Percentiles rank a stretch among this genome's conserved stretches.
Conservation (phyloP, 2,329 filamentous ascomycete species). For the Fusarium pseudonygamai region DNA sequence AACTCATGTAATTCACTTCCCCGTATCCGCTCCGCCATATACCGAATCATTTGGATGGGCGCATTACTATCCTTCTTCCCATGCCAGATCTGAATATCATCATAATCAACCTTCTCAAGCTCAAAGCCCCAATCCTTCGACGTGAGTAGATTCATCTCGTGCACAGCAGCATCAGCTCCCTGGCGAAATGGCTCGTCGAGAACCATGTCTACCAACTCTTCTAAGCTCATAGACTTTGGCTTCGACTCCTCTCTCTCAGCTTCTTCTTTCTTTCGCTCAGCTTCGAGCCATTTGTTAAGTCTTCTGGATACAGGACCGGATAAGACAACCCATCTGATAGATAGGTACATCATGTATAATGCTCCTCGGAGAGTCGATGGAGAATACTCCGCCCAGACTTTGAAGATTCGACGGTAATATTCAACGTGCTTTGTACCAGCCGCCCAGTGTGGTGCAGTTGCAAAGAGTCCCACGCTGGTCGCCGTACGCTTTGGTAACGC, state of each 20-base stretch:
- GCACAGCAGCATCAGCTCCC: conserved; percentile 37
- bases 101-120: conserved; percentile 42
- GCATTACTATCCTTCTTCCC: conserved; percentile 46
- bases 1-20: conserved; percentile 47
- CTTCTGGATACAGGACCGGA: background rate
- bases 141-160: conserved; percentile 46
- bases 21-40: conserved; percentile 49
- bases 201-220: conserved; percentile 42
- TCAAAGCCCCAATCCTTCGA: conserved; percentile 44
- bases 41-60: conserved; percentile 48
- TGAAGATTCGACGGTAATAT: conserved; percentile 29
- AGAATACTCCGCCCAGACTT: conserved; percentile 33
- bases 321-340: conserved; percentile 15
- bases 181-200: conserved; percentile 45
- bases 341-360: background rate
- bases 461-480: conserved; percentile 50
- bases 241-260: background rate
- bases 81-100: conserved; percentile 47
- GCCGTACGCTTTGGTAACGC: conserved; percentile 44
- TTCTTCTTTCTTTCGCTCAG: conserved; percentile 7
- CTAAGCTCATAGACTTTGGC: conserved; percentile 21
- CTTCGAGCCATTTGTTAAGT: conserved; percentile 22
- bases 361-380: conserved; percentile 36
- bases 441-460: conserved; percentile 48
- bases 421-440: conserved; percentile 46